Evolutionary conservation across 2,329 filamentous ascomycete species (phyloP).

Genomic region (Penicillium sp.): DNA sequence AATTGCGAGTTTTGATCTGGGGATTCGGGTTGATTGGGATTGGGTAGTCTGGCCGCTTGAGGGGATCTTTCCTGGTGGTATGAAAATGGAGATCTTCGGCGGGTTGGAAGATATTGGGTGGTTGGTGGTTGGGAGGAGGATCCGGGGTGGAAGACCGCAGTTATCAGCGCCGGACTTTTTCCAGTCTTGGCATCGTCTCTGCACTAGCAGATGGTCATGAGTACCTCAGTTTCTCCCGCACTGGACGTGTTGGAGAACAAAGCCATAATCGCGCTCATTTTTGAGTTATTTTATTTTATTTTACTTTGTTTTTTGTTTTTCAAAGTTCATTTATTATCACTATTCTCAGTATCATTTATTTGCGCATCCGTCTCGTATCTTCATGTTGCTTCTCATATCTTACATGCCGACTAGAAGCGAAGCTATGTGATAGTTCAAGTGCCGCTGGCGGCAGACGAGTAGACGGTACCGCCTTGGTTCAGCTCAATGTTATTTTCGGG

Average conservation of each 20-base stretch:
- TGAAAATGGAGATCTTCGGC: constrained; percentile 1
- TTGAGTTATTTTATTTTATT: no score
- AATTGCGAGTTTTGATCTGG: constrained; percentile 1
- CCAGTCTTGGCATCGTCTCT: constrained; percentile 28
- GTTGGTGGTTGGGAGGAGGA: constrained; percentile 15
- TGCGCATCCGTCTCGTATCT: not conserved
- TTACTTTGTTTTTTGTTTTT: no score
- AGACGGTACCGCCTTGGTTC: no score
- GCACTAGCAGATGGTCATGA: no score
- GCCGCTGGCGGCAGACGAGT: no score
- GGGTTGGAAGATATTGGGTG: constrained; percentile 1
- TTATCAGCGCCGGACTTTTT: constrained; percentile 30
- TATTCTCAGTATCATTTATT: not conserved
- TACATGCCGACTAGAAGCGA: constrained; percentile 10
- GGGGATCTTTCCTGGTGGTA: not conserved
- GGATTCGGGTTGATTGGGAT: not conserved
- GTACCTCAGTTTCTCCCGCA: no score
- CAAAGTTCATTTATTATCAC: no score
- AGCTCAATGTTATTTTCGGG: no score
- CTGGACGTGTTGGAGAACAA: no score
- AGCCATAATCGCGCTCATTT: no score
- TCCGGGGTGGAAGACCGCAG: constrained; percentile 20
- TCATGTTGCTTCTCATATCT: constrained; percentile 2
- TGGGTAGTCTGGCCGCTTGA: not conserved
- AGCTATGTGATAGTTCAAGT: no score